These are phyloP conservation scores for Sechiopsis laciniata DNA, from an alignment of 306 rosid species.

Conservation along the genomic window DNA sequence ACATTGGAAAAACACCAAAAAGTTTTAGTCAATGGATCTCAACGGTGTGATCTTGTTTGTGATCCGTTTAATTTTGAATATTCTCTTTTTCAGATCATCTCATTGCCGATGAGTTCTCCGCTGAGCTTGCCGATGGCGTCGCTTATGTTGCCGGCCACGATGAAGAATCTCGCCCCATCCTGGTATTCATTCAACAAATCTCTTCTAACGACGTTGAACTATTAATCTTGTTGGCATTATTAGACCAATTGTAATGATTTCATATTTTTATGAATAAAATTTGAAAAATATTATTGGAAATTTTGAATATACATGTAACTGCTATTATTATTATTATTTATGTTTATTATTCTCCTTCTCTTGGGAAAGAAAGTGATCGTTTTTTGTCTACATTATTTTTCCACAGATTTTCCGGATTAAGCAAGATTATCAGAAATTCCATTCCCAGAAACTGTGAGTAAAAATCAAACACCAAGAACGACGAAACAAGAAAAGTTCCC, in stretches of 20 bases:
- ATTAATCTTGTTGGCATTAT: not conserved
- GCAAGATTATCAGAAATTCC: conserved; percentile 86
- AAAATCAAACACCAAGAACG: not conserved
- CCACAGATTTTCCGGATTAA: conserved; percentile 79
- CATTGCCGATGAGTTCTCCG: conserved; percentile 95
- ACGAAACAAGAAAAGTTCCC: not conserved
- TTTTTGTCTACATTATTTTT: not conserved
- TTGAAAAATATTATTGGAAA: not conserved
- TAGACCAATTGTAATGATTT: too few relatives aligned
- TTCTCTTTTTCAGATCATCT: conserved; percentile 46
- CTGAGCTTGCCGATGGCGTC: conserved; percentile 85
- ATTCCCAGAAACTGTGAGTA: conserved; percentile 88
- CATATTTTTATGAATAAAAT: too few relatives aligned
- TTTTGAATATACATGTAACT: too few relatives aligned
- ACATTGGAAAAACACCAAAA: not conserved
- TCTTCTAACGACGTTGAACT: too few relatives aligned
- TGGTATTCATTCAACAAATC: conserved; percentile 40
- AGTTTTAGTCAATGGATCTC: not conserved
- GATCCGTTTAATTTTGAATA: conserved; percentile 4
- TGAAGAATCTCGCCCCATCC: conserved; percentile 80
- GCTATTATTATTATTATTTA: too few relatives aligned
- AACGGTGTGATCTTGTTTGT: not conserved
- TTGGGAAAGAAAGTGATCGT: not conserved
- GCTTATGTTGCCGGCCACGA: conserved; percentile 91
- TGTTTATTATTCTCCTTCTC: not conserved